Evolutionary conservation across 2,329 filamentous ascomycete species (phyloP).

Genomic region (Penicillium sp.): DNA sequence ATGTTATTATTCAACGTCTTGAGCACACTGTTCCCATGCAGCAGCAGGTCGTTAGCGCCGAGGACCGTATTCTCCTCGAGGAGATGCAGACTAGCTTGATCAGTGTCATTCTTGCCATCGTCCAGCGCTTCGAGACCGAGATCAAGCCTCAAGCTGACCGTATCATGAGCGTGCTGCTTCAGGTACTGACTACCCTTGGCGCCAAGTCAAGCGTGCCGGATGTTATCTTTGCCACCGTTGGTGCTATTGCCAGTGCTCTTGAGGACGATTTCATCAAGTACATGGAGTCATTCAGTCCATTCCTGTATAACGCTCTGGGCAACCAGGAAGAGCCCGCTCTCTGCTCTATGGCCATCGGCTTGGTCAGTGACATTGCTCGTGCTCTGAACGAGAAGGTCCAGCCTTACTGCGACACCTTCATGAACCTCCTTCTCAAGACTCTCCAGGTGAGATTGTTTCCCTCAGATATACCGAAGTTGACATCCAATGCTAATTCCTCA

Average conservation of each 20-base stretch:
- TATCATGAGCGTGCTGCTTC: conserved; percentile 86
- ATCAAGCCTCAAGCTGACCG: conserved; percentile 85
- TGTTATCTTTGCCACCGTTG: conserved; percentile 86
- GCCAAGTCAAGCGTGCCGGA: conserved; percentile 93
- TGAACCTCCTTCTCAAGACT: conserved; percentile 96
- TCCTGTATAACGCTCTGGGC: conserved; percentile 87
- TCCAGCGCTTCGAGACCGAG: conserved; percentile 86
- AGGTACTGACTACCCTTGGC: conserved; percentile 72
- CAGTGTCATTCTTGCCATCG: conserved; percentile 86
- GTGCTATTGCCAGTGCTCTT: conserved; percentile 84
- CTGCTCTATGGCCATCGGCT: conserved; percentile 94
- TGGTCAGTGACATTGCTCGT: conserved; percentile 93
- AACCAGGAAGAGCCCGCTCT: conserved; percentile 94
- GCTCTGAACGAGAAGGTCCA: conserved; percentile 86
- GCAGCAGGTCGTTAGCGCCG: conserved; percentile 89
- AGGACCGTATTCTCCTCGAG: conserved; percentile 92
- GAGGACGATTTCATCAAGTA: conserved; percentile 95
- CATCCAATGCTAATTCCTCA: background rate
- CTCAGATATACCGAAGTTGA: background rate
- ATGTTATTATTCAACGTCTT: conserved; percentile 84
- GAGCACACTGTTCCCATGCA: conserved; percentile 88
- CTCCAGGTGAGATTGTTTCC: conserved; percentile 60
- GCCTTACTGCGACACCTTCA: conserved; percentile 94
- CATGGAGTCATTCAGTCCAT: conserved; percentile 92
- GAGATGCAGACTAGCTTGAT: conserved; percentile 97